Conservation (phyloP, 495 filamentous ascomycete species). For the Podospora pseudoanserina region DNA sequence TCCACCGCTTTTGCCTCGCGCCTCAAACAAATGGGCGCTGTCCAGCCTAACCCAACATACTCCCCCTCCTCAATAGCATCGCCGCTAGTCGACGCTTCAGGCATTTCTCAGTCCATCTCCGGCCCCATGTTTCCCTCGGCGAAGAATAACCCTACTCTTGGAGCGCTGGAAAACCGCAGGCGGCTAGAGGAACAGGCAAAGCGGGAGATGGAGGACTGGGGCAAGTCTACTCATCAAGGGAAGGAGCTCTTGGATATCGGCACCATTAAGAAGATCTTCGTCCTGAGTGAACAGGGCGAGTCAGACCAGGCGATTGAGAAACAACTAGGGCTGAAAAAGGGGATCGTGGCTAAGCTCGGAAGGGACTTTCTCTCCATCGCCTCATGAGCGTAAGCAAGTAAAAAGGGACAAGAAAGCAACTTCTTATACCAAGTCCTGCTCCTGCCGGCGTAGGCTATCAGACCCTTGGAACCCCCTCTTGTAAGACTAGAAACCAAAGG, state of each 20-base stretch:
- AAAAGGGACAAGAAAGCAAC: neutral
- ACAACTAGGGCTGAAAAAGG: slow-evolving; percentile 35
- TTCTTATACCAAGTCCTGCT: neutral
- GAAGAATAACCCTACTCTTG: slow-evolving; percentile 37
- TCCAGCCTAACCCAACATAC: slow-evolving; percentile 44
- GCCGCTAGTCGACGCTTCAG: slow-evolving; percentile 14
- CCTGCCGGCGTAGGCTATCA: neutral
- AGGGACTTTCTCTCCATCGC: slow-evolving; percentile 28
- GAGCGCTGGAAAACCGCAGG: slow-evolving; percentile 40
- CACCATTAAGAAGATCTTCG: slow-evolving; percentile 36
- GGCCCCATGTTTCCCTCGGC: slow-evolving; percentile 30
- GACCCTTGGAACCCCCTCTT: neutral
- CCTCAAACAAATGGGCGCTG: slow-evolving; percentile 45
- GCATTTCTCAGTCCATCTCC: slow-evolving; percentile 11
- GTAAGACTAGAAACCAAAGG: neutral
- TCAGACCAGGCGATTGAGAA: slow-evolving; percentile 36
- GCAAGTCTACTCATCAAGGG: slow-evolving; percentile 26
- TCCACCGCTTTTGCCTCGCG: slow-evolving; percentile 39
- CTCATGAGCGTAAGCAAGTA: slow-evolving; percentile 1
- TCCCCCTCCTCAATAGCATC: slow-evolving; percentile 45
- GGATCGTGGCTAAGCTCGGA: slow-evolving; percentile 40
- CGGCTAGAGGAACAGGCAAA: slow-evolving; percentile 36
- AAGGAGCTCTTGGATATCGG: slow-evolving; percentile 40
- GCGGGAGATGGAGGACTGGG: slow-evolving; percentile 35
- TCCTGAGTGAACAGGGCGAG: slow-evolving; percentile 32